A percentile compares a stretch with the other conserved stretches of the same genome.
phyloP scores from a whole-genome alignment of 2,329 filamentous ascomycete genomes.

The Cercospora nicotianae region DNA sequence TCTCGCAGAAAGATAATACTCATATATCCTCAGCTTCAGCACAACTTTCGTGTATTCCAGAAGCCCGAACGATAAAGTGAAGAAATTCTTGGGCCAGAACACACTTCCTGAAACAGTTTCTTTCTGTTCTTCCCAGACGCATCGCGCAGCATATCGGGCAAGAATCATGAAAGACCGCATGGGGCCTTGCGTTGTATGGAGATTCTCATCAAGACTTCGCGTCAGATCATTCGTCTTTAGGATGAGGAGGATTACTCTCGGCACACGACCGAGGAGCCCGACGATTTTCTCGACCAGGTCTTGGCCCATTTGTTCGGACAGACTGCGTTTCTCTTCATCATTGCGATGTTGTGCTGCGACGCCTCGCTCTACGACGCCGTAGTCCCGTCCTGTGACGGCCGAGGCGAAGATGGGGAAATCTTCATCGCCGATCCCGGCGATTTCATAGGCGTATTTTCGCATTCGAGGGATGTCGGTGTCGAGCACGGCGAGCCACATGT shows the following conservation, averaged over 20 bases:
- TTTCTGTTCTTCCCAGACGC: slow-evolving; percentile 62
- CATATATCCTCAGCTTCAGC: slow-evolving; percentile 59
- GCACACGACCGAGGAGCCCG: slow-evolving; percentile 82
- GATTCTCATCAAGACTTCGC: slow-evolving; percentile 85
- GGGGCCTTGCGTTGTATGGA: slow-evolving; percentile 69
- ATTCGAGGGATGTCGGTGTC: slow-evolving; percentile 82
- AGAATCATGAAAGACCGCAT: slow-evolving; percentile 64
- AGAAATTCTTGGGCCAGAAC: slow-evolving; percentile 54
- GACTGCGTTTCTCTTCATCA: slow-evolving; percentile 77
- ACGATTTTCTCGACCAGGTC: slow-evolving; percentile 80
- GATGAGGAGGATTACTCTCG: slow-evolving; percentile 88
- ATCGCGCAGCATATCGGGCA: slow-evolving; percentile 62
- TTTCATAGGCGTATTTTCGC: slow-evolving; percentile 84
- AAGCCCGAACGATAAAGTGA: slow-evolving; percentile 55
- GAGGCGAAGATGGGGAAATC: slow-evolving; percentile 95
- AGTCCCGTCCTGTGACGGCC: slow-evolving; percentile 94
- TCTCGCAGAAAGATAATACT: slow-evolving; percentile 55
- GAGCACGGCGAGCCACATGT: slow-evolving; percentile 95
- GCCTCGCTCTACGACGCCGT: slow-evolving; percentile 63
- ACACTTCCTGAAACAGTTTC: slow-evolving; percentile 54
- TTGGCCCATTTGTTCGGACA: slow-evolving; percentile 79
- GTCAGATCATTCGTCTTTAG: slow-evolving; percentile 98
- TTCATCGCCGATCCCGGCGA: slow-evolving; percentile 83
- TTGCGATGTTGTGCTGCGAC: slow-evolving; percentile 64
- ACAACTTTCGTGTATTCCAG: slow-evolving; percentile 56